These are phyloP conservation scores for Leptodermis oblonga DNA, from an alignment of 257 asterid genomes.

Conservation along the genomic window DNA sequence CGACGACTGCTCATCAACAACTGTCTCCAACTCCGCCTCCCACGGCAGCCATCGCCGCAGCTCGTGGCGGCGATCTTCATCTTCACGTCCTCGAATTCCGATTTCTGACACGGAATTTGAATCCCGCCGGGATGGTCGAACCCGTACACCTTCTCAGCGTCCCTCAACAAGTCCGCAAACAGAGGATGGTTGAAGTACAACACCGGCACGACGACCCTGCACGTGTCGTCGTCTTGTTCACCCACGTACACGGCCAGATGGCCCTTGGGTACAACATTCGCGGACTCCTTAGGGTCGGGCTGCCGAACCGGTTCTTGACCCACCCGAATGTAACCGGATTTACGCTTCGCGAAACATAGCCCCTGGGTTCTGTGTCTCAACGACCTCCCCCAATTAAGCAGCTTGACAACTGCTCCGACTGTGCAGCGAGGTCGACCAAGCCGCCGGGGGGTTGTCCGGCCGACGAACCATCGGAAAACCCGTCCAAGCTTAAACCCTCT, in stretches of 20 bases:
- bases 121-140: conserved; percentile 57
- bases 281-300: neutral
- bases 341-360: conserved; percentile 15
- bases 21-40: conserved; percentile 27
- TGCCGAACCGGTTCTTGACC: conserved; percentile 22
- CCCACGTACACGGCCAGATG: conserved; percentile 69
- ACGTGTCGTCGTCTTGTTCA: conserved; percentile 39
- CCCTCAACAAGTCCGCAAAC: conserved; percentile 47
- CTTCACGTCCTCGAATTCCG: conserved; percentile 51
- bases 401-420: conserved; percentile 28
- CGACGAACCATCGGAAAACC: conserved; percentile 34
- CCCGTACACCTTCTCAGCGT: conserved; percentile 57
- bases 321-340: conserved; percentile 35
- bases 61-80: conserved; percentile 47
- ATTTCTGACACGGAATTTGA: conserved; percentile 62
- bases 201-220: conserved; percentile 65
- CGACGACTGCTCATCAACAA: conserved; percentile 9
- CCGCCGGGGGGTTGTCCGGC: conserved; percentile 20
- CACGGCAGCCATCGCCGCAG: conserved; percentile 14
- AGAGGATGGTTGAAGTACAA: conserved; percentile 58
- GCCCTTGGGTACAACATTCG: conserved; percentile 43
- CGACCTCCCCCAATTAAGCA: conserved; percentile 29
- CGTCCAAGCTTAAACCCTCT: conserved; percentile 47
- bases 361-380: conserved; percentile 23
- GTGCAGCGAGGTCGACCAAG: conserved; percentile 15